These are phyloP conservation scores for Colletotrichum sidae DNA, from an alignment of 2,329 filamentous ascomycete species.

Conservation along the genomic window DNA sequence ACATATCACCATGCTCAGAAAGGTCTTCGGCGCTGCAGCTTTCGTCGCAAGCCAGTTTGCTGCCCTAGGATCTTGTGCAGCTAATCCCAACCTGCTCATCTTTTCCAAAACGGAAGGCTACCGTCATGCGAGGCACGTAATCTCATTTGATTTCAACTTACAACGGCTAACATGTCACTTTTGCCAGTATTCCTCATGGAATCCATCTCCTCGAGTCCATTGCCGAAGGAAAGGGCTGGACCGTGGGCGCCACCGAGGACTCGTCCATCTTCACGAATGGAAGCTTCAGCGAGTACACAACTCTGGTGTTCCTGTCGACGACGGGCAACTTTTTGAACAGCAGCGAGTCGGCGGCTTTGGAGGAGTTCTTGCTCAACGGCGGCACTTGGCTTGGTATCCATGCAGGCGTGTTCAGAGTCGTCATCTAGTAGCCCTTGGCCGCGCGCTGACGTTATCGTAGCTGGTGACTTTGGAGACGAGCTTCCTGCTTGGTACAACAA, in stretches of 20 bases:
- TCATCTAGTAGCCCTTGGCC: background rate
- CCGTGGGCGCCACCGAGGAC: slow-evolving; percentile 6
- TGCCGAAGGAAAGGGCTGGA: background rate
- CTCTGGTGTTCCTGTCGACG: slow-evolving; percentile 8
- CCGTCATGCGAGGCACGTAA: no score
- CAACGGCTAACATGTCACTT: no score
- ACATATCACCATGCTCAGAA: no score
- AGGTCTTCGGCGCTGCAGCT: no score
- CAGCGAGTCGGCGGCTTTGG: background rate
- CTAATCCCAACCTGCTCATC: no score
- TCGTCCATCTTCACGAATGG: slow-evolving; percentile 14
- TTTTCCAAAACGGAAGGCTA: no score
- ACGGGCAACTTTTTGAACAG: background rate
- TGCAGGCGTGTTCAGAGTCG: background rate
- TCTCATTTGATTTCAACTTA: no score
- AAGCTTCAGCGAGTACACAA: background rate
- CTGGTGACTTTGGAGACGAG: background rate
- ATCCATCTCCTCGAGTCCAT: background rate
- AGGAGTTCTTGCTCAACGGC: background rate
- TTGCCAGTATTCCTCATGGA: background rate
- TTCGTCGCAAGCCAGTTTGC: no score
- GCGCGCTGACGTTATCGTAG: background rate
- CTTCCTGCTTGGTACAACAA: background rate
- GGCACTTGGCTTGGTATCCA: background rate
- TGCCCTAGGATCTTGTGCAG: no score